Evolutionary conservation across 805 yeast species (phyloP), one percentile per base, ranked within the genome.

Genomic region (Starmerella roubikii): DNA sequence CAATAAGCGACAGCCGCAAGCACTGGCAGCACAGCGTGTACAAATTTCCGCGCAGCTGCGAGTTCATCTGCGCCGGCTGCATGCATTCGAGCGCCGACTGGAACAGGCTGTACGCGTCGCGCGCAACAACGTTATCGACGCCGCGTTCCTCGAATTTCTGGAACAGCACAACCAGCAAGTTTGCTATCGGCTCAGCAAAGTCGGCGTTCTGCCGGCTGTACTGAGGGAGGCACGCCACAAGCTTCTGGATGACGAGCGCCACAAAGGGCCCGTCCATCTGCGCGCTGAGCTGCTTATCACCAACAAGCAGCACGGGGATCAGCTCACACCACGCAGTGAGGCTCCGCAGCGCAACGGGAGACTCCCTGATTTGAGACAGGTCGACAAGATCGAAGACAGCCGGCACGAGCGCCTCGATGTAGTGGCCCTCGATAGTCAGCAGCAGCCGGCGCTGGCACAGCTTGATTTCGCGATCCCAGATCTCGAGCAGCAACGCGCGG

Each of bases 311-410:
- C 3, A 84, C 73, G 45, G 84, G 83, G 19, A 83, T 75, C 35
- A 86, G 57, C 48, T 76, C 78, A 18, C 77, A 76, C 97, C 97
- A 88, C 0, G 93, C 71, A 52, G 77, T 83, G 22, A 88, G 60
- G 41, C 78, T 72, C 12, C 68, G 60, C 34, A 78, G 60, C 44
- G 91, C 8, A 4, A 21, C 36, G 9, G 15, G 7, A 8, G 29
- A 22, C 65, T 61, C 29, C 3, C 25, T 22, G 20, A 26, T 24
- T 9, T 88, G 78, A 0, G 84, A 68, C 1, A 78, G 25, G 44
- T 68, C 68, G 30, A 77, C 22, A 3, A 45, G 26, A 1, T 22
- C 9, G 17, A 40, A 44, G 2, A 45, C 30, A 10, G 32, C 26
- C 8, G 49, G 49, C 18, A 33, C 72, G 17, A 85, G 59, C 3